A percentile compares a stretch with the other conserved stretches of the same genome.
These are phyloP conservation scores for Exophiala sideris DNA, from an alignment of 2,329 filamentous ascomycete species.

Conservation along the genomic window DNA sequence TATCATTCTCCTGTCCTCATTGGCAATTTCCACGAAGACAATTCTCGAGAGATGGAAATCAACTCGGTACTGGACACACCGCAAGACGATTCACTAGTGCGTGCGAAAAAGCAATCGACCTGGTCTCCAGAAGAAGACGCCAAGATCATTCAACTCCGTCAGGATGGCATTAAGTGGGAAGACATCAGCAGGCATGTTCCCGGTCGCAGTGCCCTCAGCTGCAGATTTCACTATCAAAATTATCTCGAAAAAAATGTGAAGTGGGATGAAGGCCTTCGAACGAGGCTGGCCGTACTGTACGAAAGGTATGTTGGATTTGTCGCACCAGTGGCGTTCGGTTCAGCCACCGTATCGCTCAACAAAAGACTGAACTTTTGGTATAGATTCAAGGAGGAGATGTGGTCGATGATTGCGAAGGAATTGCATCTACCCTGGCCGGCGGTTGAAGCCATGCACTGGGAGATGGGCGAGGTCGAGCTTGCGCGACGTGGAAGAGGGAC, in stretches of 20 bases:
- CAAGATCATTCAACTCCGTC: conserved; percentile 82
- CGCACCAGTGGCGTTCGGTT: neutral
- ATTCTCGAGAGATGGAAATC: too few species aligned
- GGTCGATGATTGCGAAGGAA: conserved; percentile 90
- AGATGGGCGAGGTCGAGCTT: conserved; percentile 78
- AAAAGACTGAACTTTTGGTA: too few species aligned
- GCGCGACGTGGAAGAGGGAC: conserved; percentile 81
- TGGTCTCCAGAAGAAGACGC: conserved; percentile 92
- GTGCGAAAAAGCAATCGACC: conserved; percentile 56
- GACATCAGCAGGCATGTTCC: conserved; percentile 89
- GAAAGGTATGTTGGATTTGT: conserved; percentile 66
- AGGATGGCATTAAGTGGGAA: conserved; percentile 95
- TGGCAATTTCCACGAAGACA: too few species aligned
- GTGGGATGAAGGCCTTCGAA: conserved; percentile 96
- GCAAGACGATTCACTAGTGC: neutral
- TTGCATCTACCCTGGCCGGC: conserved; percentile 93
- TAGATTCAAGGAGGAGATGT: conserved; percentile 98
- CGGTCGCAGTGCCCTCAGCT: conserved; percentile 88
- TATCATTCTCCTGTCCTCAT: too few species aligned
- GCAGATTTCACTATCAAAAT: conserved; percentile 92
- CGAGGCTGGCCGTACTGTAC: conserved; percentile 89
- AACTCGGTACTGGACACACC: neutral
- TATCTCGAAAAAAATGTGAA: conserved; percentile 88
- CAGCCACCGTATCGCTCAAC: too few species aligned
- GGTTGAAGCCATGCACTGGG: conserved; percentile 82